Conservation (phyloP, 169 alveolate genomes). For the Theileria equi region DNA sequence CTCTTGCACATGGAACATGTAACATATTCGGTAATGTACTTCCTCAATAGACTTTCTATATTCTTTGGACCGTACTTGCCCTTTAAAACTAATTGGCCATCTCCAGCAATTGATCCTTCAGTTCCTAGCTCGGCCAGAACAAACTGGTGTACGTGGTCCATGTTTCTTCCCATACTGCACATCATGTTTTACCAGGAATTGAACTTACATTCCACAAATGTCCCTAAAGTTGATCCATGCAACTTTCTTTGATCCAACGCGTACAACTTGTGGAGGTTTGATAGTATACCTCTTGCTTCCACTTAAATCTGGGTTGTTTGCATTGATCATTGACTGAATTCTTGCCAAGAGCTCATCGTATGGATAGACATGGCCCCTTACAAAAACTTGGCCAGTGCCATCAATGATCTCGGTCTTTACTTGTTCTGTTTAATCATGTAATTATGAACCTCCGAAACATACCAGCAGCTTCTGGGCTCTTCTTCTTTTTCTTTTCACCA, state of each 20-base stretch:
- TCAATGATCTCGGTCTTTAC: conserved; percentile 65
- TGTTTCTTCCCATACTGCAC: conserved; percentile 85
- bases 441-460: conserved; percentile 8
- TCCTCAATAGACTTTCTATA: conserved; percentile 87
- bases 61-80: conserved; percentile 92
- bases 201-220: conserved; percentile 79
- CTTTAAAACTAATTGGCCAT: conserved; percentile 90
- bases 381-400: conserved; percentile 79
- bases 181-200: not conserved
- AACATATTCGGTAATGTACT: conserved; percentile 91
- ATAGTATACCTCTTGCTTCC: conserved; percentile 85
- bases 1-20: conserved; percentile 92
- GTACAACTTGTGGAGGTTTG: conserved; percentile 91
- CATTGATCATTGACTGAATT: conserved; percentile 80
- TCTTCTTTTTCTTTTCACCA: conserved; percentile 85
- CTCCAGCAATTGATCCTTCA: conserved; percentile 90
- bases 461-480: conserved; percentile 72
- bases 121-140: conserved; percentile 92
- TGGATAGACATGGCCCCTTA: conserved; percentile 81
- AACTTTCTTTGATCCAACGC: conserved; percentile 93
- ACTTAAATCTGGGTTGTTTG: conserved; percentile 85
- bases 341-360: conserved; percentile 85
- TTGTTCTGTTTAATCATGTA: conserved; percentile 54
- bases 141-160: conserved; percentile 91
- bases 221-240: conserved; percentile 93